phyloP scores from a whole-genome alignment of 345 rosid species.

The Salix viminalis region DNA sequence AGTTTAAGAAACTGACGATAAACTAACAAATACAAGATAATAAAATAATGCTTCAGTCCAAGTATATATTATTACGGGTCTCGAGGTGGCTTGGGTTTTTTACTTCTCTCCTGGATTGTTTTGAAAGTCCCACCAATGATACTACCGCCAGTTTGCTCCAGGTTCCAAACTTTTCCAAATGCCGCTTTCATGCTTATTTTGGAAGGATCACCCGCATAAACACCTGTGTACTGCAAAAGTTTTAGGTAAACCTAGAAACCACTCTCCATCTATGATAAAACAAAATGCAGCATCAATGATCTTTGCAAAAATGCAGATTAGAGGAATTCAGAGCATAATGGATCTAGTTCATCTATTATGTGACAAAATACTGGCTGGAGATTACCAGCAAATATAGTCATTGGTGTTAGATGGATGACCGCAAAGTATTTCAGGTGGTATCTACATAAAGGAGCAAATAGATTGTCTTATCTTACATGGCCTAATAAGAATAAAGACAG shows the following conservation, averaged over 20 bases:
- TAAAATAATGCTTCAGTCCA: conserved; percentile 16
- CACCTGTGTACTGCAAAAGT: conserved; percentile 44
- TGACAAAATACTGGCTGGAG: neutral
- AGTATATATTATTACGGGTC: conserved; percentile 56
- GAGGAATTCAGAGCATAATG: neutral
- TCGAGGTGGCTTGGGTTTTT: conserved; percentile 55
- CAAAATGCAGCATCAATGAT: neutral
- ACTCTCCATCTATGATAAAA: neutral
- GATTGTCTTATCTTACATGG: neutral
- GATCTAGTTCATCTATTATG: neutral
- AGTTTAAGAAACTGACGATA: conserved; percentile 7
- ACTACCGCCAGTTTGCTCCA: conserved; percentile 83
- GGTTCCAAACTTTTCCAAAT: conserved; percentile 92
- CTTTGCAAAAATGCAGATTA: neutral
- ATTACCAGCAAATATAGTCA: neutral
- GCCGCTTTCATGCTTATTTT: conserved; percentile 93
- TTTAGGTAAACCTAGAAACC: neutral
- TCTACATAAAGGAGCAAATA: neutral
- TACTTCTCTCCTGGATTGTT: conserved; percentile 72
- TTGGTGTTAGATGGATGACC: neutral
- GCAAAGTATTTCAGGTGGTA: neutral
- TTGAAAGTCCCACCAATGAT: conserved; percentile 81
- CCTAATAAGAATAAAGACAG: neutral
- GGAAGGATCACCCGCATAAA: conserved; percentile 94
- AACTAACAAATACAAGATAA: neutral